Evolutionary conservation across 345 rosid genomes (phyloP).

Genomic region (Abelmoschus esculentus): DNA sequence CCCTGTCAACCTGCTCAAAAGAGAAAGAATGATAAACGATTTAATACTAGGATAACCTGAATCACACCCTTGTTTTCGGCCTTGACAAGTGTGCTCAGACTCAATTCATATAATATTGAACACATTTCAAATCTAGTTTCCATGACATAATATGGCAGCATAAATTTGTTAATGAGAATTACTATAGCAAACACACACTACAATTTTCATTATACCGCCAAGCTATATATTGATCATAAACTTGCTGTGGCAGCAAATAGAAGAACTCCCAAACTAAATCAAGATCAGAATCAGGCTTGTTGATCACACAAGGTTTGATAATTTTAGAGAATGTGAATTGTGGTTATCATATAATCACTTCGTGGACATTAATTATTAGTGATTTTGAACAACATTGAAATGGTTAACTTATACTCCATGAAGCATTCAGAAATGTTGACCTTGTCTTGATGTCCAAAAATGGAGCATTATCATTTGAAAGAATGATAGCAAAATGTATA

Average conservation of each 20-base stretch:
- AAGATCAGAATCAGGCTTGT: neutral
- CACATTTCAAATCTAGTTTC: neutral
- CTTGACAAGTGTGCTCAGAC: neutral
- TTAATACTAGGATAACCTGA: neutral
- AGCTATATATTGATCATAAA: neutral
- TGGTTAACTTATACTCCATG: neutral
- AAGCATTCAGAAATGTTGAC: neutral
- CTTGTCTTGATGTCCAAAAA: neutral
- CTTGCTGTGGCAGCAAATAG: neutral
- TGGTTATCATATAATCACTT: neutral
- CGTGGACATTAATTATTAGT: neutral
- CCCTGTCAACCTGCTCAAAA: conserved; percentile 77
- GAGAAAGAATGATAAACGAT: conserved; percentile 7
- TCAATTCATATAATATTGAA: neutral
- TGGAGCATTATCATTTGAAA: neutral
- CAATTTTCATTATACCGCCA: neutral
- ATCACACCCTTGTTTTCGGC: neutral
- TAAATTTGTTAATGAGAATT: neutral
- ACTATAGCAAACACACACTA: neutral
- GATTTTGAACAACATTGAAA: neutral
- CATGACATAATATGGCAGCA: neutral
- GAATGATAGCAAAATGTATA: neutral
- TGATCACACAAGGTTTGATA: too few species aligned
- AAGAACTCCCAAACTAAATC: neutral
- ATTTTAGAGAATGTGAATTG: neutral